Base-by-base conservation (phyloP, 164 flowering plant species). In the Vitis labrusca region DNA sequence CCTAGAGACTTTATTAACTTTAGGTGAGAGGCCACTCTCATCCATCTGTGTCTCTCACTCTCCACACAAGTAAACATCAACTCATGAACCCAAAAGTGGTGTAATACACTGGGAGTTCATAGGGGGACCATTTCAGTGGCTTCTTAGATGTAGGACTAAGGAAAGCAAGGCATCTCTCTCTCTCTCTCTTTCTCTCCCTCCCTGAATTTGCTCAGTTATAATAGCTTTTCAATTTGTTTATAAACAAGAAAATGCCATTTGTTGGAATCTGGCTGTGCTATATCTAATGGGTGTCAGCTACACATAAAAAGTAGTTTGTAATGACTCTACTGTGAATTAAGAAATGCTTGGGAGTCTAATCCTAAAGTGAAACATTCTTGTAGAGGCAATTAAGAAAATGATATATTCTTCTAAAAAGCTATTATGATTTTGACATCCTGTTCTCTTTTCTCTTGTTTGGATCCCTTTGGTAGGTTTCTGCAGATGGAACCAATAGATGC, bases 221-320 rank as follows among this genome's bases (percentile, higher is more conserved):
- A 7, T n/a, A 14, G 14, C 62, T 57, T 16, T 14, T 12, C 54
- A 16, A 55, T 56, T 53, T 0, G 58, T 60, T 68, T 62, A 27
- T 17, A 8, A 63, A 56, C n/a, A 63, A 61, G 51, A 61, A 37
- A 29, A 59, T 68, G 58, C 74, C 73, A 71, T 74, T 71, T 74
- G 74, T 74, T 53, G 53, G 66, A 63, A 30, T 66, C 58, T 65
- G 2, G 48, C 11, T 19, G n/a, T 59, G 68, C 65, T 37, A 37
- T 37, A 62, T 64, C 77, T 58, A 70, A 68, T 71, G 71, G 74
- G 74, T 71, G 76, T 70, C 83, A 77, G 73, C 47, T 64, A 49
- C 19, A 14, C 59, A 65, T 7, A 55, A 16, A 54, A 70, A 32
- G 73, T 12, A 66, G 48, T 12, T 27, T 29, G 3, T 12, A 63